Percentiles rank a stretch among this genome's conserved stretches.
These are phyloP conservation scores for Termitomyces sp. DNA, from an alignment of 768 basidiomycete genomes.

Conservation along the genomic window DNA sequence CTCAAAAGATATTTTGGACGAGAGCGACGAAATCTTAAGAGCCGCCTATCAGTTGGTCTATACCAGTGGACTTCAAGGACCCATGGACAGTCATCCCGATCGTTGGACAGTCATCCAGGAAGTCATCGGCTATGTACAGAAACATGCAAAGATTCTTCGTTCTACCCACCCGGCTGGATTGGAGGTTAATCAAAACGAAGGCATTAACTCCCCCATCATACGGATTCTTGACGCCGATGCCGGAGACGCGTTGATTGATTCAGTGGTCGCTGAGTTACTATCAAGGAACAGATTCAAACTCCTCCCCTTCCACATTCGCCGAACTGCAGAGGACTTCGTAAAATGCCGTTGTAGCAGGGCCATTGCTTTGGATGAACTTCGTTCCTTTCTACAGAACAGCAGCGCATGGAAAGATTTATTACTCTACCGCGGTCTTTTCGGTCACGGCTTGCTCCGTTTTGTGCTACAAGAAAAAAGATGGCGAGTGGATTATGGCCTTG, in stretches of 20 bases:
- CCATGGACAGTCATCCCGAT: conserved; percentile 33
- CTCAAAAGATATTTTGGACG: conserved; percentile 36
- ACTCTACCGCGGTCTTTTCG: too few species aligned
- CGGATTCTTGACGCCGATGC: conserved; percentile 15
- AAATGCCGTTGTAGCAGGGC: conserved; percentile 5
- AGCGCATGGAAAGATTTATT: too few species aligned
- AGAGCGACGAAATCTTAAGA: conserved; percentile 42
- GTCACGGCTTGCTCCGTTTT: too few species aligned
- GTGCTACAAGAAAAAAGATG: too few species aligned
- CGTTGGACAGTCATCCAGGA: conserved; percentile 38
- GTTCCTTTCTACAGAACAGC: conserved; percentile 5
- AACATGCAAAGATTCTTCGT: conserved; percentile 13
- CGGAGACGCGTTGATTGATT: conserved; percentile 9
- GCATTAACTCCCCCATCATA: conserved; percentile 5
- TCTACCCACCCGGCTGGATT: conserved; percentile 15
- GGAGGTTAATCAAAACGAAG: conserved; percentile 4
- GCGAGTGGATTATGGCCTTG: too few species aligned
- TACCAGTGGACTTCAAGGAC: conserved; percentile 30
- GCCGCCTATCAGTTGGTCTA: conserved; percentile 45
- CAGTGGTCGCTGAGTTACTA: conserved; percentile 16
- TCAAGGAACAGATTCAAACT: conserved; percentile 15
- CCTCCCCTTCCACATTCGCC: conserved; percentile 12
- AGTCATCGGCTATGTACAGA: conserved; percentile 24
- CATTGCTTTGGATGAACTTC: conserved; percentile 5
- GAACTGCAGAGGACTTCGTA: conserved; percentile 18